Conservation (phyloP, 169 alveolate species). For the Amoebophrya sp. region DNA sequence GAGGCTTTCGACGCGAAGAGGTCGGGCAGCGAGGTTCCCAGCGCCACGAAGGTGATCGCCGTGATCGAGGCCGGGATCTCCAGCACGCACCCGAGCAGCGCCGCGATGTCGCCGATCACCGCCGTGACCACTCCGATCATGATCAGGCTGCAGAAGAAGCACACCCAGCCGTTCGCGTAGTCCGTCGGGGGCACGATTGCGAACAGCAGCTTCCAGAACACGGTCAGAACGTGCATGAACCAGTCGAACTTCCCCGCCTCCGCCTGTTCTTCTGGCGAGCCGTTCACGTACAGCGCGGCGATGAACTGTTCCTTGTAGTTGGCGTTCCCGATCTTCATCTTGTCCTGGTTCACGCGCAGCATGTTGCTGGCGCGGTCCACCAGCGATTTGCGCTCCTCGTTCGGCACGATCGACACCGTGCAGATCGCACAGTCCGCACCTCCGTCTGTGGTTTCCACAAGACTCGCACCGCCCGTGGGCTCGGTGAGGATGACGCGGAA, state of each 20-base stretch:
- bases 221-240: no score
- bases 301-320: no score
- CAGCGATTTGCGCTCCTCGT: background rate
- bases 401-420: constrained; percentile 1
- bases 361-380: background rate
- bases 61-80: constrained; percentile 26
- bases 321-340: no score
- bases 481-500: constrained; percentile 5
- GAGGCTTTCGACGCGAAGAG: constrained; percentile 35
- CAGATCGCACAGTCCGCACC: background rate
- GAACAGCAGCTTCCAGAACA: no score
- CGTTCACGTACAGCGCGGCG: no score
- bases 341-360: no score
- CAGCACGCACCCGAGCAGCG: constrained; percentile 39
- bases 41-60: constrained; percentile 40
- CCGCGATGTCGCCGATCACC: constrained; percentile 37
- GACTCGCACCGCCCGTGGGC: background rate
- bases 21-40: constrained; percentile 38
- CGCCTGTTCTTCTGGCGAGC: no score
- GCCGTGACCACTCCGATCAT: constrained; percentile 33
- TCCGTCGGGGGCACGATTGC: no score
- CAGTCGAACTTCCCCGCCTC: no score
- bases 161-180: no score
- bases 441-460: background rate
- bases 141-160: no score